Evolutionary conservation across 2,329 filamentous ascomycete species (phyloP).

Genomic region (Fusarium cyanostomum): DNA sequence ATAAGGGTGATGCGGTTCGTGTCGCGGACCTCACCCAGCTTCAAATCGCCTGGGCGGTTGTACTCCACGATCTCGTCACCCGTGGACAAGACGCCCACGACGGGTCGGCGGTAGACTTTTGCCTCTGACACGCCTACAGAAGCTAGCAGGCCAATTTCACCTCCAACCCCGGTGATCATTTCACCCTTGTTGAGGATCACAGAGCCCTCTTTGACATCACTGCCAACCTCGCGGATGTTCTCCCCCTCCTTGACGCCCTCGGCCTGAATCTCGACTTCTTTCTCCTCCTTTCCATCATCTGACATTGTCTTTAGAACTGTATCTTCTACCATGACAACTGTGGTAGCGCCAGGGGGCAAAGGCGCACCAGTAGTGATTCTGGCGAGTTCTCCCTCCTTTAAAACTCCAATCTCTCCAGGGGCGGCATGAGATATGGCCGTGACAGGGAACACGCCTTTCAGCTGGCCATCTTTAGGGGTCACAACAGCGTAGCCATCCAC

Average conservation of each 20-base stretch:
- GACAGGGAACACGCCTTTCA: conserved; percentile 86
- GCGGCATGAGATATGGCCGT: conserved; percentile 87
- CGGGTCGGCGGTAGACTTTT: conserved; percentile 76
- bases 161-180: conserved; percentile 84
- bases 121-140: conserved; percentile 81
- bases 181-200: conserved; percentile 80
- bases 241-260: conserved; percentile 79
- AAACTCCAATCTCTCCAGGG: conserved; percentile 69
- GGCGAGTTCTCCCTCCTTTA: conserved; percentile 80
- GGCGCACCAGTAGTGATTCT: conserved; percentile 96
- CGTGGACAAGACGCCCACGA: conserved; percentile 89
- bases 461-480: conserved; percentile 67
- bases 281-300: conserved; percentile 84
- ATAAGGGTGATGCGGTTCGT: conserved; percentile 91
- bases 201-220: conserved; percentile 77
- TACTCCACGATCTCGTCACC: conserved; percentile 93
- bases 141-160: conserved; percentile 89
- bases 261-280: conserved; percentile 85
- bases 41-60: conserved; percentile 68
- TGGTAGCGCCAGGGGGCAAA: conserved; percentile 85
- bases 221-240: conserved; percentile 91
- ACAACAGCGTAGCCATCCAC: conserved; percentile 96
- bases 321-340: conserved; percentile 94
- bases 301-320: conserved; percentile 80
- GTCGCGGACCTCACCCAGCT: conserved; percentile 87